phyloP scores from a whole-genome alignment of 1,139 yeast genomes.

The Lodderomyces margitis region DNA sequence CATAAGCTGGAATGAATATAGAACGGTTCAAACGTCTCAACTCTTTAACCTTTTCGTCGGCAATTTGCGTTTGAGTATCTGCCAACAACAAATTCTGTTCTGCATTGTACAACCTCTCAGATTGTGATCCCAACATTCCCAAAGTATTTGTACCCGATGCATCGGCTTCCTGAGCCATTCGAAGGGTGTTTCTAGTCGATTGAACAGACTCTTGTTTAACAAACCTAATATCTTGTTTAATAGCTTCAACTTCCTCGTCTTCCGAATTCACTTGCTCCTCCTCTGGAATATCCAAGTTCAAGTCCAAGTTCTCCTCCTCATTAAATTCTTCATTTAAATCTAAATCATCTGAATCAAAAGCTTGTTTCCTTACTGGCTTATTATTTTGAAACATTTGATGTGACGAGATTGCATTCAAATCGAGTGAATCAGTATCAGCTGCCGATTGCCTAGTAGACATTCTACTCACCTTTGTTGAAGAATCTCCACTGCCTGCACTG shows the following conservation, averaged over 20 bases:
- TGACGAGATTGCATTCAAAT: constrained; percentile 43
- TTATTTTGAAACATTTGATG: constrained; percentile 27
- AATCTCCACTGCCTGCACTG: neutral
- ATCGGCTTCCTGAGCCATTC: constrained; percentile 91
- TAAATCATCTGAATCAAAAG: constrained; percentile 21
- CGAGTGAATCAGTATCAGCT: constrained; percentile 37
- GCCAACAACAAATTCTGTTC: constrained; percentile 77
- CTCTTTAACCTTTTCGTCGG: constrained; percentile 81
- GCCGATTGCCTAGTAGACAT: constrained; percentile 11
- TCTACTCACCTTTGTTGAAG: constrained; percentile 5
- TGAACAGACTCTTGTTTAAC: constrained; percentile 86
- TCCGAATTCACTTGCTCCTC: constrained; percentile 53
- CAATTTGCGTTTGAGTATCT: constrained; percentile 77
- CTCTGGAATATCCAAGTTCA: constrained; percentile 45
- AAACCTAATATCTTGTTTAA: constrained; percentile 80
- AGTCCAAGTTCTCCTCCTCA: constrained; percentile 27
- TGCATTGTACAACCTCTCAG: constrained; percentile 76
- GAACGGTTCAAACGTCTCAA: constrained; percentile 78
- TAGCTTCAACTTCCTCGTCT: constrained; percentile 87
- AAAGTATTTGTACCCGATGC: constrained; percentile 85
- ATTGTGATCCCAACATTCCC: constrained; percentile 91
- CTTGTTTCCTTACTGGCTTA: constrained; percentile 25
- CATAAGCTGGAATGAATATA: constrained; percentile 76
- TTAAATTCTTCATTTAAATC: constrained; percentile 34
- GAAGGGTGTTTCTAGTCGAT: constrained; percentile 80